Evolutionary conservation across 2,329 filamentous ascomycete genomes (phyloP).

Genomic region (Fusarium pseudonygamai): DNA sequence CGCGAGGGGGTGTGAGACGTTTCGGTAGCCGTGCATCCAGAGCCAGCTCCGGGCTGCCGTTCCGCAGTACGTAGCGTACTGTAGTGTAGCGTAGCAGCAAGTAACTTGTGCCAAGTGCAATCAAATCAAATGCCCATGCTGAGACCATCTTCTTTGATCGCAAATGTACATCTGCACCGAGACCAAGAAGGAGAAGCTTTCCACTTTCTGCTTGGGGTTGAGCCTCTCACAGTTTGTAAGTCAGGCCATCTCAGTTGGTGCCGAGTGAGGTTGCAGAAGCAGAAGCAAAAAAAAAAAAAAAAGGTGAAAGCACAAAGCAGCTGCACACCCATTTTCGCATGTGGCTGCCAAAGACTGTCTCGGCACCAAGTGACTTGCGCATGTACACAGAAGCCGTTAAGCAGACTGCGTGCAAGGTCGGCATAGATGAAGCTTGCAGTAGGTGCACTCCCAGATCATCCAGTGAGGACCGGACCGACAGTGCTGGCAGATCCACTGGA

Average conservation of each 20-base stretch:
- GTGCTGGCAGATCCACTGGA: constrained; percentile 72
- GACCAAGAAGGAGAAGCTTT: constrained; percentile 28
- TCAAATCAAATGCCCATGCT: constrained; percentile 32
- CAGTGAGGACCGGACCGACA: constrained; percentile 73
- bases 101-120: constrained; percentile 33
- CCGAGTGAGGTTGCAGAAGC: background rate
- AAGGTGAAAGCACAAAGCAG: background rate
- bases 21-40: constrained; percentile 35
- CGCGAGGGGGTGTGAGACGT: constrained; percentile 31
- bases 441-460: constrained; percentile 75
- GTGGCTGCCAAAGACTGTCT: constrained; percentile 30
- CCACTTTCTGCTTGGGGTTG: constrained; percentile 18
- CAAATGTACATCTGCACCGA: constrained; percentile 27
- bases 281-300: background rate
- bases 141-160: constrained; percentile 28
- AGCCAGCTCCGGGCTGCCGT: constrained; percentile 39
- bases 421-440: constrained; percentile 74
- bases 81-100: background rate
- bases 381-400: constrained; percentile 26
- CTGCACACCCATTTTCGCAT: constrained; percentile 27
- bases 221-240: constrained; percentile 35
- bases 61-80: constrained; percentile 16
- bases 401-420: constrained; percentile 61
- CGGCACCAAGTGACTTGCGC: constrained; percentile 11
- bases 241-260: constrained; percentile 33